These are phyloP conservation scores for Hanseniaspora singularis DNA, from an alignment of 805 yeast species.

Conservation along the genomic window DNA sequence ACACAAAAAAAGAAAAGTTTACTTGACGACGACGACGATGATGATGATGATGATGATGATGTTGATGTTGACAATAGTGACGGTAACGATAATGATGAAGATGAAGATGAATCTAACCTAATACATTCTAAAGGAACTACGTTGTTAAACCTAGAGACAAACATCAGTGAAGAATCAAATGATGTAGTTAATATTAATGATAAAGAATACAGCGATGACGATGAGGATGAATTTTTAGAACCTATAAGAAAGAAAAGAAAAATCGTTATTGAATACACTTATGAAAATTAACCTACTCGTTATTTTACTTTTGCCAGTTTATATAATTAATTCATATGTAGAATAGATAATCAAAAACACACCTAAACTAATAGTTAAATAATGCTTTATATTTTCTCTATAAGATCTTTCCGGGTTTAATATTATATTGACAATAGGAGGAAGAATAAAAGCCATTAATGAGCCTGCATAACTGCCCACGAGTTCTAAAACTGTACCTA, in stretches of 20 bases:
- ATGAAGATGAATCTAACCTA: no score
- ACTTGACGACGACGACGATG: neutral
- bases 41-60: neutral
- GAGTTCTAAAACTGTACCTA: conserved; percentile 78
- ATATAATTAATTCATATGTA: conserved; percentile 39
- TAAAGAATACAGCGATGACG: conserved; percentile 10
- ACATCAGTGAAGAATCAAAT: no score
- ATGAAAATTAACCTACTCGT: no score
- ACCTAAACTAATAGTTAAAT: conserved; percentile 59
- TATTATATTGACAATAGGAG: conserved; percentile 70
- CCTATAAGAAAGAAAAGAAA: neutral
- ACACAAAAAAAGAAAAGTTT: conserved; percentile 3
- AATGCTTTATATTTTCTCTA: conserved; percentile 43
- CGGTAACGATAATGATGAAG: neutral
- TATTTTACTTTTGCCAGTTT: no score
- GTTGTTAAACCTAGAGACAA: no score
- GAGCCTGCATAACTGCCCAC: conserved; percentile 93
- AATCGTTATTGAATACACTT: neutral
- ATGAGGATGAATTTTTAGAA: neutral
- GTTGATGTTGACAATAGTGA: no score
- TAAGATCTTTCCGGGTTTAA: conserved; percentile 35
- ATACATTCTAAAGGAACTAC: no score
- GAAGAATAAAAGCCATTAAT: conserved; percentile 80
- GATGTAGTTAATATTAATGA: conserved; percentile 18
- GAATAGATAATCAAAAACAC: conserved; percentile 64